Base-by-base conservation (phyloP, 2,329 filamentous ascomycete species). In the Trichophyton verrucosum region DNA sequence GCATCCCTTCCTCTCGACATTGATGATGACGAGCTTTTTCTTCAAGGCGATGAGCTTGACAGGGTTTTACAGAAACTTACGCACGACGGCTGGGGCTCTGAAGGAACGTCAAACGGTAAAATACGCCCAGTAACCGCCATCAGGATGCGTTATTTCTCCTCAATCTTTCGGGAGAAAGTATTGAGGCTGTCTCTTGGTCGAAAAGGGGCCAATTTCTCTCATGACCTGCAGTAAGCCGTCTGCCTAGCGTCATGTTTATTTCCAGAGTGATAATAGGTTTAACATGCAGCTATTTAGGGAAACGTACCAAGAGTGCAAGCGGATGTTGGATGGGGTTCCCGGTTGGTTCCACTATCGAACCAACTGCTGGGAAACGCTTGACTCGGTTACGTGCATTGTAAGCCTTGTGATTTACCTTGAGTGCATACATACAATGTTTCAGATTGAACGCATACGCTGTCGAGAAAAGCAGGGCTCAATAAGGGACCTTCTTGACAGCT, bases 1-100 rank as follows among this genome's bases (percentile, higher is more conserved):
- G 63, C 66, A 6, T 33, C 51, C 24, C 59, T 67, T 51, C 70
- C 69, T 4, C 62, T 71, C n/a, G 69, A 72, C 40, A 47, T 72
- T 36, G 67, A 67, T 55, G 66, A 69, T 49, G 67, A 69, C 3
- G 66, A 67, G 9, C 63, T 69, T 13, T 59, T 67, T 40, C 59
- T 64, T 0, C 60, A 65, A 24, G 42, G 7, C 5, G 55, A 55
- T 15, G 56, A 51, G 13, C 58, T 64, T 47, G 49, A 65, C 38
- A 53, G 60, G 2, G 63, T 63, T 13, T n/a, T 69, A 1, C 30
- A 40, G 33, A 59, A 61, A 13, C 60, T 69, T 1, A 64, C 65
- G 20, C 56, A 60, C 2, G 64, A 68, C 9, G 67, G 67, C 3
- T 69, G 67, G 67, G 60, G 65, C 51, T 61, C 60, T 8, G 60